A percentile compares a stretch with the other conserved stretches of the same genome.
phyloP scores from a whole-genome alignment of 2,329 filamentous ascomycete species.

The Scortechinia acanthostroma region DNA sequence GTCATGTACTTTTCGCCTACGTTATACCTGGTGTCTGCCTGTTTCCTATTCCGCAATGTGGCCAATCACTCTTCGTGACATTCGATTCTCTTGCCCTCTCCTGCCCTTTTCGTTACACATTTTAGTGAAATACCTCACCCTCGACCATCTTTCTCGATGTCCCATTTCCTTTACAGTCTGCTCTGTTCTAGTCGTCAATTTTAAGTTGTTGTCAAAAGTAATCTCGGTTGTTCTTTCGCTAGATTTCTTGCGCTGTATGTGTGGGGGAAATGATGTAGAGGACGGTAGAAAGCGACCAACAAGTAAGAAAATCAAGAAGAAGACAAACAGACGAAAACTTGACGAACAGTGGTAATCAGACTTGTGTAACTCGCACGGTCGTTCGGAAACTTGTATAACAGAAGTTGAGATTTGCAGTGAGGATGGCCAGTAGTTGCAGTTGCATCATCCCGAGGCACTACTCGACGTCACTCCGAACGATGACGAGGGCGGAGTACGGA shows the following conservation, averaged over 20 bases:
- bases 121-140: no score
- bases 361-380: neutral
- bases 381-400: neutral
- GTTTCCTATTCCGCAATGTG: neutral
- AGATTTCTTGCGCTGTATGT: neutral
- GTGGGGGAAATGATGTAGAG: neutral
- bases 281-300: neutral
- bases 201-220: neutral
- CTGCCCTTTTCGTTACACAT: neutral
- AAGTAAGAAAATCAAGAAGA: neutral
- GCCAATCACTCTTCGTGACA: neutral
- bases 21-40: neutral
- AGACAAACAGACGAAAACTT: neutral
- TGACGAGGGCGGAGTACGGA: neutral
- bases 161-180: no score
- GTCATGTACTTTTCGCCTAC: slow-evolving; percentile 1
- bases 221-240: no score
- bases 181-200: neutral
- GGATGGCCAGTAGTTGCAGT: neutral
- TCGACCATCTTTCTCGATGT: no score
- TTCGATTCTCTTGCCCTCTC: neutral
- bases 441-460: neutral
- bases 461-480: neutral
- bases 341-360: neutral
- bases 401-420: neutral